phyloP scores from a whole-genome alignment of 2,329 filamentous ascomycete genomes.

The Claviceps arundinis region DNA sequence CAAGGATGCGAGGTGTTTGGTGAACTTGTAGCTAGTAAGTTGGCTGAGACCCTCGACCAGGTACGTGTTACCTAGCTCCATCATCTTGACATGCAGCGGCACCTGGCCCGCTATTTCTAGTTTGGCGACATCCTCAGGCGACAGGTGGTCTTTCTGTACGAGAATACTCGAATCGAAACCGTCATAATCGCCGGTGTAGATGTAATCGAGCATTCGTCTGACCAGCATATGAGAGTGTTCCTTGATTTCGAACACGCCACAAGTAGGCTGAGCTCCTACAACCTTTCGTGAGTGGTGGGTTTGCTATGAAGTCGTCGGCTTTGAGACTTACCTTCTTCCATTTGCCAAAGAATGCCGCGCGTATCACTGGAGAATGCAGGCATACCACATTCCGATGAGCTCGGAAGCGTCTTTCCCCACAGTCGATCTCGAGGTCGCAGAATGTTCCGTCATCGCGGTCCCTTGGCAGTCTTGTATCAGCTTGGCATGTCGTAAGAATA shows the following conservation, averaged over 20 bases:
- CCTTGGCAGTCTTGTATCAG: background rate
- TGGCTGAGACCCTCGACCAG: background rate
- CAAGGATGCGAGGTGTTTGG: background rate
- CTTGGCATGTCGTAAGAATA: too few species aligned
- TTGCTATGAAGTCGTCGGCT: background rate
- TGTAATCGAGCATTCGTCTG: background rate
- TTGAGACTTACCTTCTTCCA: background rate
- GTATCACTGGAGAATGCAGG: background rate
- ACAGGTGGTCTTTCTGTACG: background rate
- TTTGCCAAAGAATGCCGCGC: background rate
- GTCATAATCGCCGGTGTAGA: background rate
- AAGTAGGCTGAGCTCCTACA: background rate
- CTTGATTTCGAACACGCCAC: background rate
- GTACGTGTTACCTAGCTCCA: background rate
- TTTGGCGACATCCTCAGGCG: background rate
- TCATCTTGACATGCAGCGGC: background rate
- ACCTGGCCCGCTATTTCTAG: background rate
- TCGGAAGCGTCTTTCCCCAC: background rate
- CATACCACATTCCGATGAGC: background rate
- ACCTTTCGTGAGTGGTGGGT: background rate
- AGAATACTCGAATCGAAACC: too few species aligned
- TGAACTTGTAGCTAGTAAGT: background rate
- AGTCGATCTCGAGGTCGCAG: background rate
- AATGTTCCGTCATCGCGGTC: background rate
- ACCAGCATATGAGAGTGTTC: background rate